Evolutionary conservation across 345 rosid genomes (phyloP).

Genomic region (Brassica rapa): DNA sequence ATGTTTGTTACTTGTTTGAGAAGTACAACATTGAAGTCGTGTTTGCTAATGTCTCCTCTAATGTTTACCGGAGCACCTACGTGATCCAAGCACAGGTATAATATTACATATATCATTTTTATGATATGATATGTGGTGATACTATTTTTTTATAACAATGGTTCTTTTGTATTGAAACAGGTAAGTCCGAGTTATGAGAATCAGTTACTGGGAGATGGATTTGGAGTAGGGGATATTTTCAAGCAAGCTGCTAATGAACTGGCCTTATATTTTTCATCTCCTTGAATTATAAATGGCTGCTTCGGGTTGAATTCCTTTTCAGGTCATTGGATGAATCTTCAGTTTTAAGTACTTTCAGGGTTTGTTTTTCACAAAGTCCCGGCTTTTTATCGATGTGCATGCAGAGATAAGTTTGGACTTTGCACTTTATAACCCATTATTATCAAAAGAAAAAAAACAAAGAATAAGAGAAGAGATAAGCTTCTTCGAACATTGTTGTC

Average conservation of each 20-base stretch:
- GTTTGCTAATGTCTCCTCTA: conserved; percentile 54
- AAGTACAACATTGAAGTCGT: conserved; percentile 60
- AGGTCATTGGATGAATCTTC: background rate
- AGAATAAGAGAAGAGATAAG: background rate
- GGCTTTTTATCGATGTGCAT: conserved; percentile 4
- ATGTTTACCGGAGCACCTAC: conserved; percentile 42
- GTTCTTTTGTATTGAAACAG: conserved; percentile 18
- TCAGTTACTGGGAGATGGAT: conserved; percentile 45
- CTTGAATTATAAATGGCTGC: conserved; percentile 7
- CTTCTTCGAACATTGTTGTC: background rate
- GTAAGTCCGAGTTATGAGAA: conserved; percentile 12
- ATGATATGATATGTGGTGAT: conserved; percentile 5
- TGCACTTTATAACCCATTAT: conserved; percentile 12
- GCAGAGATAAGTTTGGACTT: conserved; percentile 3
- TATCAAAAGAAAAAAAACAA: background rate
- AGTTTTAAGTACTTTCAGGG: conserved; percentile 1
- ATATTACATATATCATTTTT: background rate
- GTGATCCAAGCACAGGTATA: conserved; percentile 68
- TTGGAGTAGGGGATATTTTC: conserved; percentile 50
- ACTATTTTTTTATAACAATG: background rate
- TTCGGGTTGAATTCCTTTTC: background rate
- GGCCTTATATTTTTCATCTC: conserved; percentile 15
- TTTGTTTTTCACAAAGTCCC: conserved; percentile 1
- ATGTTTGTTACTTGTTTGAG: conserved; percentile 58
- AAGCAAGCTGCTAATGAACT: conserved; percentile 64